Evolutionary conservation across 2,329 filamentous ascomycete genomes (phyloP).

Genomic region (Alternaria gaisen): DNA sequence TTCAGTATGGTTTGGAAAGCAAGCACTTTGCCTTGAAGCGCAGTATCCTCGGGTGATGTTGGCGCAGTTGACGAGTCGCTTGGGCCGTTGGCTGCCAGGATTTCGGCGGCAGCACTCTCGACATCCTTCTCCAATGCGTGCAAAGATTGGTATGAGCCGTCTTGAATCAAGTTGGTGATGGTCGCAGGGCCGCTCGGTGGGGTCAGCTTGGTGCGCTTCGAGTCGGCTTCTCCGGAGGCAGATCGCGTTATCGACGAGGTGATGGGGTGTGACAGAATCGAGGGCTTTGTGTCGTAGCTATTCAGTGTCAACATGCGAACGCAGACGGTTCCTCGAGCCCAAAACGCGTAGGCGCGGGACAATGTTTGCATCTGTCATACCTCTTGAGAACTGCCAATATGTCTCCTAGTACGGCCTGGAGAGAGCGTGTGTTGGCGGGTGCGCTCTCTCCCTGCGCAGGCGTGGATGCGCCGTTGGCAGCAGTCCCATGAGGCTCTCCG

Average conservation of each 20-base stretch:
- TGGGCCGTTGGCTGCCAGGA: slow-evolving; percentile 48
- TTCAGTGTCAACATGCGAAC: slow-evolving; percentile 20
- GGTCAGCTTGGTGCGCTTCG: slow-evolving; percentile 57
- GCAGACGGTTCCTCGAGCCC: neutral
- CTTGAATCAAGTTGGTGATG: slow-evolving; percentile 52
- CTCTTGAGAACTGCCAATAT: slow-evolving; percentile 54
- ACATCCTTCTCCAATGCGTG: slow-evolving; percentile 56
- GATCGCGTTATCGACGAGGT: slow-evolving; percentile 38
- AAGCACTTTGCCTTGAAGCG: slow-evolving; percentile 41
- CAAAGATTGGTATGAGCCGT: slow-evolving; percentile 53
- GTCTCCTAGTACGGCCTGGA: slow-evolving; percentile 50
- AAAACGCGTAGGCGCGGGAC: neutral
- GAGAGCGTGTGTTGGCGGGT: slow-evolving; percentile 33
- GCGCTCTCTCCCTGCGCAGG: slow-evolving; percentile 27
- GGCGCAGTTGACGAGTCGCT: slow-evolving; percentile 31
- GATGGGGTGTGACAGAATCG: slow-evolving; percentile 55
- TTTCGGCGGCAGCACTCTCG: slow-evolving; percentile 49
- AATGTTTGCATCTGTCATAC: slow-evolving; percentile 32
- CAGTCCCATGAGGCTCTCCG: slow-evolving; percentile 43
- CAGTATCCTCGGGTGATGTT: slow-evolving; percentile 48
- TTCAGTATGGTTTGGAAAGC: slow-evolving; percentile 47
- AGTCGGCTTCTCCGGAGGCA: slow-evolving; percentile 52
- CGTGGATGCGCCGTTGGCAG: slow-evolving; percentile 42
- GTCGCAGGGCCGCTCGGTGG: slow-evolving; percentile 39
- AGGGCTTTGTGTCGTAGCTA: slow-evolving; percentile 57